Evolutionary conservation across 2,329 filamentous ascomycete genomes (phyloP), one percentile per base, ranked within the genome.

Genomic region (Drechslerella coelobrocha): DNA sequence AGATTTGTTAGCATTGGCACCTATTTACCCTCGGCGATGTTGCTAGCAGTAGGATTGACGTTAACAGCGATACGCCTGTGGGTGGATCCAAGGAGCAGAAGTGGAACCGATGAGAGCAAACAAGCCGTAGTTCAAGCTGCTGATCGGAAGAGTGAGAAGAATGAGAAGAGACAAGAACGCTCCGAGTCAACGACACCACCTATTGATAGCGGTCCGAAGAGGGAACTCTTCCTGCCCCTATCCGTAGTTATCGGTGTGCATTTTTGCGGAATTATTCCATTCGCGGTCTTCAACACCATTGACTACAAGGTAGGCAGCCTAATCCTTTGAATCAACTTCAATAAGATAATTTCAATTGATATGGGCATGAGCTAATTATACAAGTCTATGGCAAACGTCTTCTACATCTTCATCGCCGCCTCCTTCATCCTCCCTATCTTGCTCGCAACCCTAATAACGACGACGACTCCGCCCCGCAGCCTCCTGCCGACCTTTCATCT

Each of bases 1-100:
- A 88, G 92, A 9, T 99, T 99, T 78, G 94, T 97, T 75, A 97
- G 92, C 79, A 99, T 99, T 73, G 94, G 94, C 14, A 99, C 93
- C 0, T 99, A 99, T 77, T 84, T 99, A 2, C 94, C 94, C 0
- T 95, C 91, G 75, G 94, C 94, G n/a, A 99, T 99, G 94, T 81
- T 97, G 54, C 84, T 99, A 63, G 94, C 94, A 1, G 89, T 88
- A 45, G 97, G 92, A 78, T 97, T 97, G 77, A 96, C 90, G 27
- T 93, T 99, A 78, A 96, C 93, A 83, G 91, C 93, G 3, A 93
- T 97, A 75, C 88, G 88, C 14, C 82, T 97, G n/a, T 99, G 94
- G 94, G 84, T 97, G 14, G 88, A 90, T 78, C 96, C 91, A 75
- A 93, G 93, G 0, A 84, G 66, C 48, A 17, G 66, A 59, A 17